Percentiles rank a stretch among this genome's conserved stretches.
Conservation (phyloP, 805 yeast genomes). For the Monosporozyma aerobia region DNA sequence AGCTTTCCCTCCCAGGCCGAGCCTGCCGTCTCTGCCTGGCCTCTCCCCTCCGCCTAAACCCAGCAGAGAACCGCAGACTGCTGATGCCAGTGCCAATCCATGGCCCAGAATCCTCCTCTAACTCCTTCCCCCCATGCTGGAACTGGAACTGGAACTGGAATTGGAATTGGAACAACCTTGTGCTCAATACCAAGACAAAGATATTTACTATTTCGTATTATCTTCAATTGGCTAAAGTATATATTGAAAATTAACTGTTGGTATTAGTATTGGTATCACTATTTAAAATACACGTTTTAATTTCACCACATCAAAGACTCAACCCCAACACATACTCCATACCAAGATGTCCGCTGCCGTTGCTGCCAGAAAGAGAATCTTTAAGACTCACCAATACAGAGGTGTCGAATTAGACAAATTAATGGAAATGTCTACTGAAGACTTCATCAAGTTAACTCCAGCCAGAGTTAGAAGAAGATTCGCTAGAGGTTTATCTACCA, state of each 20-base stretch:
- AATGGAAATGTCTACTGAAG: slow-evolving; percentile 90
- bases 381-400: slow-evolving; percentile 96
- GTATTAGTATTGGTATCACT: neutral
- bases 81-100: too few relatives aligned
- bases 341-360: slow-evolving; percentile 24
- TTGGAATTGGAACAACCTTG: neutral
- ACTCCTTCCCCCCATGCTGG: too few relatives aligned
- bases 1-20: neutral
- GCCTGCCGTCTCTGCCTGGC: too few relatives aligned
- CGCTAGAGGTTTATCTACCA: slow-evolving; percentile 91
- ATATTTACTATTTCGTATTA: neutral
- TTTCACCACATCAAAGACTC: neutral
- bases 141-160: too few relatives aligned
- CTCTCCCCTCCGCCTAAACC: too few relatives aligned
- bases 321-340: neutral
- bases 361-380: slow-evolving; percentile 60
- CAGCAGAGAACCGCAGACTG: too few relatives aligned
- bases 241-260: neutral
- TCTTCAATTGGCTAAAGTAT: neutral
- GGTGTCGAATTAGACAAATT: slow-evolving; percentile 96
- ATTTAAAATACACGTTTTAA: neutral
- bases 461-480: slow-evolving; percentile 99
- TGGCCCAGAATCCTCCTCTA: too few relatives aligned
- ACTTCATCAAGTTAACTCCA: slow-evolving; percentile 90
- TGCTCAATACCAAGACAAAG: neutral